Base-by-base conservation (phyloP, 257 asterid species). In the Jacaranda mimosifolia region DNA sequence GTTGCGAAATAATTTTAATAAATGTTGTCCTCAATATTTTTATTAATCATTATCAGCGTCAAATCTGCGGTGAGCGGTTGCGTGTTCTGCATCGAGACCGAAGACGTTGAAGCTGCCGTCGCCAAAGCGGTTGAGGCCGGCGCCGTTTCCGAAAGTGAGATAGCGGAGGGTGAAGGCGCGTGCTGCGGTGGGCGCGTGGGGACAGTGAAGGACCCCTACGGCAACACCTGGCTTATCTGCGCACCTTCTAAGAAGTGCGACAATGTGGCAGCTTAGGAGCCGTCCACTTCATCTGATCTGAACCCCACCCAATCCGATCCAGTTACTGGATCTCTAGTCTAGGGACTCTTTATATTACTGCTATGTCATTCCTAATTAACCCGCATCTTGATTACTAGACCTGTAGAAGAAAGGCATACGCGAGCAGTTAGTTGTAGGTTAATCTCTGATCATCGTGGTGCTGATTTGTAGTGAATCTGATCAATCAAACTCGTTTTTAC, bases 191-290 rank as follows among this genome's bases (percentile, higher is more conserved):
- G 89, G 55, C 88, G 94, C 83, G 90, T 84, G 78, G 96, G 88
- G 1, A 83, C 83, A 82, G 82, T 92, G 32, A 87, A 75, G 82
- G 98, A 94, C 73, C 98, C 98, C 0, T 94, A 76, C 80, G 98
- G 97, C 75, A 82, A 84, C 45, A 21, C 89, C 11, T 93, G 98
- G 98, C 72, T 89, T 3, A 84, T 93, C 73, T 82, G 89, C 86
- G 1, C 90, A 0, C 83, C 91, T 1, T 18, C 82, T 0, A 79
- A 83, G 86, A 82, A 80, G 72, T 14, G 67, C 17, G 79, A 13
- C 7, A 91, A 84, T 32, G 93, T 72, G 84, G 89, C 85, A 63
- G 91, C 86, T 18, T 82, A 72, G 58, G 17, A 21, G 77, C 71
- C 83, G 32, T 7, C 62, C 59, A 14, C 62, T 78, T 38, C 49